These are phyloP conservation scores for Fraxinus americana DNA, from an alignment of 257 asterid species.

Conservation along the genomic window DNA sequence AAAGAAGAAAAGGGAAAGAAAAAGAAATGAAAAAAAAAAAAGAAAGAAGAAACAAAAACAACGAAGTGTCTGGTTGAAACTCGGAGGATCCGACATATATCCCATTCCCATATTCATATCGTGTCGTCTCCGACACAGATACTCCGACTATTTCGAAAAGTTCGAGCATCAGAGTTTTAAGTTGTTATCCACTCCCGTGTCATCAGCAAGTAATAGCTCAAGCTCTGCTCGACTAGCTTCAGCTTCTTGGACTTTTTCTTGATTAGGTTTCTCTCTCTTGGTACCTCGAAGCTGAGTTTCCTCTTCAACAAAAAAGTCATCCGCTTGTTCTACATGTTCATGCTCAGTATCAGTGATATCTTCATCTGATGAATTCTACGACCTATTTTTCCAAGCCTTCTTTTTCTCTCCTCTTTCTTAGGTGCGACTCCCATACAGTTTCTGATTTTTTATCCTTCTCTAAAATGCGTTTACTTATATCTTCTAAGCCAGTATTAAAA, in stretches of 20 bases:
- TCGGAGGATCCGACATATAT: too few relatives aligned
- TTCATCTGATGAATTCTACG: conserved; percentile 71
- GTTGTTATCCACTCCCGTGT: conserved; percentile 49
- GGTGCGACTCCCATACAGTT: conserved; percentile 83
- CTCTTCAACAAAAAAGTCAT: conserved; percentile 82
- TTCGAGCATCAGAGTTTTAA: conserved; percentile 1
- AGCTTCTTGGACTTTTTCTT: conserved; percentile 46
- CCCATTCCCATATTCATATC: too few relatives aligned
- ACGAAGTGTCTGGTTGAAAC: too few relatives aligned
- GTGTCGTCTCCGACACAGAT: too few relatives aligned
- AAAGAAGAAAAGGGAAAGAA: too few relatives aligned
- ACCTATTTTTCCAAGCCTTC: conserved; percentile 58
- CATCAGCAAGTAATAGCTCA: conserved; percentile 81
- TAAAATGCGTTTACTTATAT: conserved; percentile 72
- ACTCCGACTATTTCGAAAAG: too few relatives aligned
- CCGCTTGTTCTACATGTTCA: conserved; percentile 53
- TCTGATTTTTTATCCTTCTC: conserved; percentile 85
- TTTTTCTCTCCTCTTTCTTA: conserved; percentile 70
- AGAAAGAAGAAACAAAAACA: too few relatives aligned
- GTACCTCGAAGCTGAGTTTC: conserved; percentile 26
- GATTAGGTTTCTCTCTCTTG: conserved; percentile 33
- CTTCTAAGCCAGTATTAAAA: conserved; percentile 77
- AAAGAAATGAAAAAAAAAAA: too few relatives aligned
- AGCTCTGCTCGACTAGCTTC: conserved; percentile 87
- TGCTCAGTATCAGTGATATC: conserved; percentile 52